These are phyloP conservation scores for Alternaria longipes DNA, from an alignment of 2,329 filamentous ascomycete genomes.

Conservation along the genomic window DNA sequence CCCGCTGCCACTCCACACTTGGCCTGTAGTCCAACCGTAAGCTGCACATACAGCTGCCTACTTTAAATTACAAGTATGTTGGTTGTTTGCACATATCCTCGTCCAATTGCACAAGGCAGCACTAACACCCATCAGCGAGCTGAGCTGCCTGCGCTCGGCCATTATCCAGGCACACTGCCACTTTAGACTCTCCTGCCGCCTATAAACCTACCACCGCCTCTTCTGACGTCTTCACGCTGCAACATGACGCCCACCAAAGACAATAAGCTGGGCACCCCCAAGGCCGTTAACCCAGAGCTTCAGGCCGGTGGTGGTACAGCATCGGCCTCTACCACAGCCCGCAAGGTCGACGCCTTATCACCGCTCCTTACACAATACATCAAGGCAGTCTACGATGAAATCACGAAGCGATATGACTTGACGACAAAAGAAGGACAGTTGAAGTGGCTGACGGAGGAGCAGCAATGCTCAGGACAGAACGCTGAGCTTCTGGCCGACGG, in stretches of 20 bases:
- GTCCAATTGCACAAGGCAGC: not conserved
- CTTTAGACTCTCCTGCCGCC: not conserved
- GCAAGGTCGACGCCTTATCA: conserved; percentile 43
- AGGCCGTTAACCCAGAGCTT: conserved; percentile 45
- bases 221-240: not conserved
- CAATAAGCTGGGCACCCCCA: conserved; percentile 44
- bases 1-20: conserved; percentile 7
- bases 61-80: not conserved
- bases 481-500: conserved; percentile 40
- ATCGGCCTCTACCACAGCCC: conserved; percentile 37
- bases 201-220: not conserved
- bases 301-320: conserved; percentile 52
- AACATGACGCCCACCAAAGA: conserved; percentile 35
- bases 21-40: not conserved
- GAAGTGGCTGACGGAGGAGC: conserved; percentile 46
- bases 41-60: not conserved
- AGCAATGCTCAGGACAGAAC: conserved; percentile 35
- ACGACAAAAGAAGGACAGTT: conserved; percentile 41
- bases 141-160: conserved; percentile 19
- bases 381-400: conserved; percentile 39
- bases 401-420: conserved; percentile 42
- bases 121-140: conserved; percentile 28
- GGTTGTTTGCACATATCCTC: not conserved
- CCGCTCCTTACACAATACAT: conserved; percentile 41
- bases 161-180: conserved; percentile 2